Evolutionary conservation across 306 rosid genomes (phyloP), one percentile per base, ranked within the genome.

Genomic region (Canavalia gladiata): DNA sequence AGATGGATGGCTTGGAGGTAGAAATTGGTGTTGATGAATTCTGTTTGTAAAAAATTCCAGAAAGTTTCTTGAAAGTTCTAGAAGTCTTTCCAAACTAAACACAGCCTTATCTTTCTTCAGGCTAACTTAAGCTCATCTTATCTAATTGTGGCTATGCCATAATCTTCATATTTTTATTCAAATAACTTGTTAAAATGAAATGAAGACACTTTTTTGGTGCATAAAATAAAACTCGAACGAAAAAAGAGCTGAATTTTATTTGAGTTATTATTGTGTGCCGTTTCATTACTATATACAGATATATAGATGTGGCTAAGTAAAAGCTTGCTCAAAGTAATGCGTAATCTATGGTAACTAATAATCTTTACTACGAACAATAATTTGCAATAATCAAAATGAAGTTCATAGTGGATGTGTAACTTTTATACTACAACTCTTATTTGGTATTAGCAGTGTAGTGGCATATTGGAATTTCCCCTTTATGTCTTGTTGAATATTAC

Each of bases 1-100:
- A 87, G 85, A 86, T 89, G 82, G 95, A 94, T 81, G 98, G 95
- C 66, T 94, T 87, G 87, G 97, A 94, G 98, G 98, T 94, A 87
- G 74, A 54, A 82, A 65, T 67, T 34, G 31, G 28, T 47, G 52
- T 33, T 71, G 76, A 64, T 57, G 4, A 68, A 39, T 46, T 75
- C 70, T 3, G 4, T 74, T 65, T 56, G 12, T 18, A 18, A 47
- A 56, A 31, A 39, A 59, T 34, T 33, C 11, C 74, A 42, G 57
- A 42, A 30, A 30, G 7, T 74, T 51, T 51, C 54, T 63, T 9
- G 49, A 7, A 7, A 37, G 33, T 65, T 67, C 51, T 12, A 56
- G 30, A 42, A 13, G 55, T 68, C 49, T 39, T 78, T 67, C 35
- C 49, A 42, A n/a, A 55, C 64, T 64, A 76, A 18, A 39, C 56